Evolutionary conservation across 2,329 filamentous ascomycete species (phyloP).

Genomic region (Aspergillus costaricaensis): DNA sequence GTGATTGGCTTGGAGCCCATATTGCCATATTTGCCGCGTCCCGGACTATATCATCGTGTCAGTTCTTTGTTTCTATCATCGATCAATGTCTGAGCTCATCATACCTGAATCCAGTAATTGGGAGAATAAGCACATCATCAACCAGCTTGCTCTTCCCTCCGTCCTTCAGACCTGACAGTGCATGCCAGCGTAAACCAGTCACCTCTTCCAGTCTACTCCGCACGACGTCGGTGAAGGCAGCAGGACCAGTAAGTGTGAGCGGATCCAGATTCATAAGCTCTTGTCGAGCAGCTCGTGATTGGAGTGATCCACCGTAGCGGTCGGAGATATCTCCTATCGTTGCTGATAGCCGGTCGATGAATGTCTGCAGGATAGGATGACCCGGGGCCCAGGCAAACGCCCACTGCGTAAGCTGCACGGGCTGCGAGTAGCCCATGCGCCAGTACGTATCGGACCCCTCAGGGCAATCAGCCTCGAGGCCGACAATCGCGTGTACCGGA

Average conservation of each 20-base stretch:
- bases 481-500: slow-evolving; percentile 30
- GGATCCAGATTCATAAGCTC: slow-evolving; percentile 25
- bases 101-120: slow-evolving; percentile 39
- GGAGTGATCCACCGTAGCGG: not conserved
- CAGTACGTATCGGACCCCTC: slow-evolving; percentile 29
- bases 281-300: slow-evolving; percentile 17
- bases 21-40: slow-evolving; percentile 30
- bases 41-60: slow-evolving; percentile 18
- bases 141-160: slow-evolving; percentile 32
- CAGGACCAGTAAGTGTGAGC: slow-evolving; percentile 32
- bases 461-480: slow-evolving; percentile 36
- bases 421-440: slow-evolving; percentile 38
- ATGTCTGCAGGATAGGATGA: slow-evolving; percentile 31
- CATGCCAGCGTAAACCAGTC: slow-evolving; percentile 34
- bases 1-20: slow-evolving; percentile 37
- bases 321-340: not conserved
- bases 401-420: slow-evolving; percentile 39
- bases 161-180: slow-evolving; percentile 32
- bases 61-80: not conserved
- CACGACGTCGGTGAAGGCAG: slow-evolving; percentile 31
- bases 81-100: too few relatives aligned
- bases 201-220: slow-evolving; percentile 25
- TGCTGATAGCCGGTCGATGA: slow-evolving; percentile 26
- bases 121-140: slow-evolving; percentile 35
- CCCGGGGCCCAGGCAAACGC: slow-evolving; percentile 30